Evolutionary conservation across 2,329 filamentous ascomycete genomes (phyloP), one percentile per base, ranked within the genome.

Genomic region (Ophiostoma pallidulum): DNA sequence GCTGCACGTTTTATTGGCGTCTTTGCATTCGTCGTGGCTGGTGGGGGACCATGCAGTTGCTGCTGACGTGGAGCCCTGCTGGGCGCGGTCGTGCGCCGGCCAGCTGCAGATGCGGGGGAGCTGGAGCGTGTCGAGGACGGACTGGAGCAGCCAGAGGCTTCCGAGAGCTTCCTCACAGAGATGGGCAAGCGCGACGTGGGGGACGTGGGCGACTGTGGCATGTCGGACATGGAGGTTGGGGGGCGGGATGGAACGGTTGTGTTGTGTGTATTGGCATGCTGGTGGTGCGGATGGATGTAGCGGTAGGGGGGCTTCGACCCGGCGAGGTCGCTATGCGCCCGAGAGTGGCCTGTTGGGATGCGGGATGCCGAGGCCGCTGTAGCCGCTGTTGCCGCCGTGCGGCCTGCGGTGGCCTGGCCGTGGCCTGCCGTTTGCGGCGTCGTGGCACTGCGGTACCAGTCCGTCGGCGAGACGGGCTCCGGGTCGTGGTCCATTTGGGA

Each of bases 381-480:
- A n/a, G n/a, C n/a, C n/a, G n/a, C n/a, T n/a, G n/a, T n/a, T 6
- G 33, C 9, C 22, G 45, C 33, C 4, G 41, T 20, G 20, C 37
- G 29, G 9, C 16, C 24, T n/a, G 18, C 16, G 24, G 19, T 10
- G 18, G 35, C 6, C 16, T 20, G 35, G n/a, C 24, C 32, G 10
- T 44, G 2, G 39, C 36, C 39, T 16, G 29, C 35, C 10, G 14
- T 19, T 3, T 26, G 18, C 4, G 45, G 33, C 8, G 45, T 33
- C 10, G 14, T 20, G 1, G 59, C 62, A 43, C 60, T 60, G 45
- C 70, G 71, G 62, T 84, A 83, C 78, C 80, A 84, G 49, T 79
- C 78, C 36, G 77, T 80, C 10, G 82, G 80, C 4, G 82, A 86
- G 13, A 75, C 65, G 13, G 80, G 77, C 53, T 82, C 76, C 48